These are phyloP conservation scores for Botrytis cinerea DNA, from an alignment of 2,329 filamentous ascomycete species.

Conservation along the genomic window DNA sequence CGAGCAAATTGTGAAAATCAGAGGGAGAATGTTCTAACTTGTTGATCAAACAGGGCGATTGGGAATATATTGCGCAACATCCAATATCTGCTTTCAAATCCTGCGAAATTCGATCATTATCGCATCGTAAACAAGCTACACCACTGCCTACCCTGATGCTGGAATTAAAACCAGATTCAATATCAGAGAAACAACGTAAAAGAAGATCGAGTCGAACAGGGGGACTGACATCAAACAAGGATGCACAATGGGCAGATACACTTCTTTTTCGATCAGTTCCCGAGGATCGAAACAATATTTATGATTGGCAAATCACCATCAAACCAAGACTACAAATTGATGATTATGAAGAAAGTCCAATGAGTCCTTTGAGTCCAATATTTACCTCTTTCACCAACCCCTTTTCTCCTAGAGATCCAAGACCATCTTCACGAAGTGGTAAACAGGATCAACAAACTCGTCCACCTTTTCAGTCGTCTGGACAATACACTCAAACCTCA, in stretches of 20 bases:
- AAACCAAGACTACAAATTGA: conserved; percentile 42
- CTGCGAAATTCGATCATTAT: conserved; percentile 53
- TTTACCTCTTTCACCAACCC: conserved; percentile 40
- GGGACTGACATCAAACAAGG: conserved; percentile 46
- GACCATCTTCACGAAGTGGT: conserved; percentile 26
- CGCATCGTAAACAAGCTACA: conserved; percentile 63
- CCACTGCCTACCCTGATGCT: conserved; percentile 61
- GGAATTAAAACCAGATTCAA: conserved; percentile 52
- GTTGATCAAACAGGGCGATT: conserved; percentile 39
- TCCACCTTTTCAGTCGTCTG: conserved; percentile 51
- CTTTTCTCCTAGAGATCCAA: conserved; percentile 34
- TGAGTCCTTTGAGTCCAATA: conserved; percentile 36
- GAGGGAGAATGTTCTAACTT: conserved; percentile 7
- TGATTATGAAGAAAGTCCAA: conserved; percentile 30
- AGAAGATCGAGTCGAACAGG: conserved; percentile 64
- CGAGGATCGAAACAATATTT: conserved; percentile 55
- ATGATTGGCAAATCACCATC: conserved; percentile 57
- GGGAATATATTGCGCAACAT: conserved; percentile 40
- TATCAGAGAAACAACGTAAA: conserved; percentile 61
- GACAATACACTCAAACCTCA: conserved; percentile 44
- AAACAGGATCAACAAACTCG: conserved; percentile 49
- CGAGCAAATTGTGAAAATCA: neutral
- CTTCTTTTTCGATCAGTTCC: conserved; percentile 58
- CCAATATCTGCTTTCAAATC: conserved; percentile 40
- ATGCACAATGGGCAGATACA: conserved; percentile 41